These are phyloP conservation scores for Cenchrus americanus DNA, from an alignment of 176 grass and related monocot species.

Conservation along the genomic window DNA sequence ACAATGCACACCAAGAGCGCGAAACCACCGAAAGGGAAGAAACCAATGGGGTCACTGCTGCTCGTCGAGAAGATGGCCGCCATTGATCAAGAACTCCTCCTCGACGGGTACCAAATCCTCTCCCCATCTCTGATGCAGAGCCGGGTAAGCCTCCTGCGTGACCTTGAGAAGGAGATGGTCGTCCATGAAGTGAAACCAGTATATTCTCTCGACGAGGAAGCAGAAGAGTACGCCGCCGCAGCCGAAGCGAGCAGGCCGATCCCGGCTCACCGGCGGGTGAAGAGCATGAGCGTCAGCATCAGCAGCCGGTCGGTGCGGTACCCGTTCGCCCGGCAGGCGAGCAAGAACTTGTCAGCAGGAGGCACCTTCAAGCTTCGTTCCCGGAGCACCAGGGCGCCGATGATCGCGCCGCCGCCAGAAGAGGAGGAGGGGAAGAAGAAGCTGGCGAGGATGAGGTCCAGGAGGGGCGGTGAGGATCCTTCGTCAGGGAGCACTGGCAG, in stretches of 20 bases:
- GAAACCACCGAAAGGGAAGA: constrained; percentile 29
- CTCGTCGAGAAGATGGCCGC: neutral
- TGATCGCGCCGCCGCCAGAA: constrained; percentile 1
- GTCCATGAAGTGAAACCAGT: neutral
- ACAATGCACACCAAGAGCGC: constrained; percentile 12
- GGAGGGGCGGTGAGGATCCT: constrained; percentile 25
- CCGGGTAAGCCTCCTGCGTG: constrained; percentile 13
- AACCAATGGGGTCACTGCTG: neutral
- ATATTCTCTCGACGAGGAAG: constrained; percentile 25
- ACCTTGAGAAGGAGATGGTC: constrained; percentile 18
- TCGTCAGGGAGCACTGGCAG: neutral
- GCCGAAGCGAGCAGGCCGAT: neutral
- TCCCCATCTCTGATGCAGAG: neutral
- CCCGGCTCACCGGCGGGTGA: constrained; percentile 35
- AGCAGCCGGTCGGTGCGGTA: constrained; percentile 33
- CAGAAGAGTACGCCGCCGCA: constrained; percentile 19
- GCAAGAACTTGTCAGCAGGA: constrained; percentile 13
- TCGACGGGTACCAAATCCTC: neutral
- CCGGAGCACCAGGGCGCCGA: constrained; percentile 41
- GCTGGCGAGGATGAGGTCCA: constrained; percentile 41
- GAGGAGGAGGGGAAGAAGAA: constrained; percentile 27
- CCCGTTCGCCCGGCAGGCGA: constrained; percentile 41
- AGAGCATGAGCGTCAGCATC: constrained; percentile 36
- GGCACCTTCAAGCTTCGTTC: constrained; percentile 50
- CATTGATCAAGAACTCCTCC: neutral